A percentile compares a stretch with the other conserved stretches of the same genome.
Evolutionary conservation across 345 rosid genomes (phyloP).

Genomic region (Pistacia vera): DNA sequence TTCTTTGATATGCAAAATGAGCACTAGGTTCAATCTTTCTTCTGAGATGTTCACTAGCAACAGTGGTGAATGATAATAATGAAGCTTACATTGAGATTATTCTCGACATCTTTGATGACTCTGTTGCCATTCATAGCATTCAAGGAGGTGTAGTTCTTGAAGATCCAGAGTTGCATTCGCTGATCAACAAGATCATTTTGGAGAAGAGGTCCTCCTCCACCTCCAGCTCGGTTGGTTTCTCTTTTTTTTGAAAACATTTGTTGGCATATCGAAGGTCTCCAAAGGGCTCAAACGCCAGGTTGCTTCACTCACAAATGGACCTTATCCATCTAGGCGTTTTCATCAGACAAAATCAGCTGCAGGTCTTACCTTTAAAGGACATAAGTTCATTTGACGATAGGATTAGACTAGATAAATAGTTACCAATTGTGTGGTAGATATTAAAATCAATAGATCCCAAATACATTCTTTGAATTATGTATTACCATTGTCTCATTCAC

Average conservation of each 20-base stretch:
- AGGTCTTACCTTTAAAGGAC: too few species aligned
- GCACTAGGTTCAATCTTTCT: constrained; percentile 39
- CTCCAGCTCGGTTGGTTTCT: constrained; percentile 35
- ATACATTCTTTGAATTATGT: too few species aligned
- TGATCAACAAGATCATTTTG: constrained; percentile 56
- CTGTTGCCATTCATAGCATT: constrained; percentile 90
- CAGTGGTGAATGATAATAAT: constrained; percentile 15
- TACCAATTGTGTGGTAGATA: too few species aligned
- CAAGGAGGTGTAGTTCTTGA: constrained; percentile 30
- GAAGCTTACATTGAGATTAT: constrained; percentile 71
- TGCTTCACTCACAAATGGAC: constrained; percentile 54
- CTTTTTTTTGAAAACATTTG: constrained; percentile 64
- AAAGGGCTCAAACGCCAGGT: constrained; percentile 63
- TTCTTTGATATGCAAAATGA: too few species aligned
- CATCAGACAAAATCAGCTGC: too few species aligned
- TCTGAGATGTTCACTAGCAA: constrained; percentile 12
- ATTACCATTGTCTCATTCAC: too few species aligned
- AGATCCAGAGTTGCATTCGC: constrained; percentile 71
- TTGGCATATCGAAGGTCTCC: constrained; percentile 30
- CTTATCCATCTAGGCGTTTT: neutral
- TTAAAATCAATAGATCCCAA: too few species aligned
- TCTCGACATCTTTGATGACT: constrained; percentile 73
- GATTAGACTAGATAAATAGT: too few species aligned
- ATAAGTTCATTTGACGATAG: too few species aligned
- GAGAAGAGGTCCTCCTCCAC: constrained; percentile 43